A percentile compares a stretch with the other conserved stretches of the same genome.
These are phyloP conservation scores for Blastobotrys ciferrii DNA, from an alignment of 1,139 yeast species.

Conservation along the genomic window DNA sequence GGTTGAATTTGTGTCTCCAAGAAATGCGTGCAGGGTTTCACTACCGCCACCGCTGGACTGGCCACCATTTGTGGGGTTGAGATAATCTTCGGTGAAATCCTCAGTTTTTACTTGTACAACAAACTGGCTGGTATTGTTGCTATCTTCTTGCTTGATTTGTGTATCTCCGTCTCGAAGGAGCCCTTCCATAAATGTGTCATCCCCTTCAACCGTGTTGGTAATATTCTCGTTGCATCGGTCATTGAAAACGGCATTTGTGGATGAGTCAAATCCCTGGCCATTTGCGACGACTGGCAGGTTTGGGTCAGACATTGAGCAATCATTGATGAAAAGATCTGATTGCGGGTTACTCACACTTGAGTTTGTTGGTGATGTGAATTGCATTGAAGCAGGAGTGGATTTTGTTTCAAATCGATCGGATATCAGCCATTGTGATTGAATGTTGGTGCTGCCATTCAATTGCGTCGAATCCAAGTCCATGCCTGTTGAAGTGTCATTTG, in stretches of 20 bases:
- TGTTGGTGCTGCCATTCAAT: background rate
- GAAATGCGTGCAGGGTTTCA: background rate
- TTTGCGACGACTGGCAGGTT: background rate
- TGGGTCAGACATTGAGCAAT: background rate
- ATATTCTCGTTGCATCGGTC: background rate
- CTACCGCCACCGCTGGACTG: background rate
- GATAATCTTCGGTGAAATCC: background rate
- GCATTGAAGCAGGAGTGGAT: conserved; percentile 19
- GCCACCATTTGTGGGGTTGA: background rate
- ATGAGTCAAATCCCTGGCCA: too few species aligned
- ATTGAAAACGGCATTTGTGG: background rate
- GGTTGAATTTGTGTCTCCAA: background rate
- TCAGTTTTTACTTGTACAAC: background rate
- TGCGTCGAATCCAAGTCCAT: background rate
- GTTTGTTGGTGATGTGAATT: background rate
- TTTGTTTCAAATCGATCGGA: conserved; percentile 19
- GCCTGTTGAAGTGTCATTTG: background rate
- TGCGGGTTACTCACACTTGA: background rate
- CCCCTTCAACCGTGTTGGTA: background rate
- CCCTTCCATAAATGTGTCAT: background rate
- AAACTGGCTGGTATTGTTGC: background rate
- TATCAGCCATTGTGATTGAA: background rate
- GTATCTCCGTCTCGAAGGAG: background rate
- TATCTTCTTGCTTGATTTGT: background rate
- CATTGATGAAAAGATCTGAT: background rate